Conservation (phyloP, 2,329 filamentous ascomycete genomes). For the Epichloe sp. region DNA sequence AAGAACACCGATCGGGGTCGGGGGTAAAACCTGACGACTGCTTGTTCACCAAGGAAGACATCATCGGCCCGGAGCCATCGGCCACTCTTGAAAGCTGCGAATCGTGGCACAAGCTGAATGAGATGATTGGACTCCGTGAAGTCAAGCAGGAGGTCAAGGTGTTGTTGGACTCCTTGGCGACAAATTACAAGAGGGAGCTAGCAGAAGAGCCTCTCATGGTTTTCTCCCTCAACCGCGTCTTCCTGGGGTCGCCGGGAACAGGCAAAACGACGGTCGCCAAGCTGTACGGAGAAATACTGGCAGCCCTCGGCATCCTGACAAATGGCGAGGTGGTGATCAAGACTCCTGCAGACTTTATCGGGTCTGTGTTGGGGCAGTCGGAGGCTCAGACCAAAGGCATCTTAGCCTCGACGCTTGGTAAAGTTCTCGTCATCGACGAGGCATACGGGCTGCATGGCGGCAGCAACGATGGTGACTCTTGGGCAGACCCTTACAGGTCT, state of each 20-base stretch:
- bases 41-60: slow-evolving; percentile 49
- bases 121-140: slow-evolving; percentile 41
- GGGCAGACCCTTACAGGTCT: slow-evolving; percentile 35
- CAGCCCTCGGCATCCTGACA: slow-evolving; percentile 51
- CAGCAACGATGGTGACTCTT: slow-evolving; percentile 10
- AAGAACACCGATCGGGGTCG: slow-evolving; percentile 19
- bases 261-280: slow-evolving; percentile 68
- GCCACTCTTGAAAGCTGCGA: slow-evolving; percentile 34
- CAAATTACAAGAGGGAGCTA: slow-evolving; percentile 55
- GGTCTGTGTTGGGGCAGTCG: slow-evolving; percentile 47
- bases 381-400: slow-evolving; percentile 63
- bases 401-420: slow-evolving; percentile 50
- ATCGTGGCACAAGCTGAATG: slow-evolving; percentile 45
- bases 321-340: slow-evolving; percentile 61
- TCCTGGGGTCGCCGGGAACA: slow-evolving; percentile 60
- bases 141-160: slow-evolving; percentile 50
- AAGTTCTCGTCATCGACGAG: slow-evolving; percentile 71
- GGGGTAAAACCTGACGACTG: slow-evolving; percentile 38
- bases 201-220: slow-evolving; percentile 44
- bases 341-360: slow-evolving; percentile 63
- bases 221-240: slow-evolving; percentile 53
- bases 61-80: slow-evolving; percentile 57
- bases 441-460: slow-evolving; percentile 52
- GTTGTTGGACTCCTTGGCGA: slow-evolving; percentile 46
- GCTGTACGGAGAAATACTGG: slow-evolving; percentile 55